Conservation (phyloP, 2,329 filamentous ascomycete genomes). For the Geosmithia flava region DNA sequence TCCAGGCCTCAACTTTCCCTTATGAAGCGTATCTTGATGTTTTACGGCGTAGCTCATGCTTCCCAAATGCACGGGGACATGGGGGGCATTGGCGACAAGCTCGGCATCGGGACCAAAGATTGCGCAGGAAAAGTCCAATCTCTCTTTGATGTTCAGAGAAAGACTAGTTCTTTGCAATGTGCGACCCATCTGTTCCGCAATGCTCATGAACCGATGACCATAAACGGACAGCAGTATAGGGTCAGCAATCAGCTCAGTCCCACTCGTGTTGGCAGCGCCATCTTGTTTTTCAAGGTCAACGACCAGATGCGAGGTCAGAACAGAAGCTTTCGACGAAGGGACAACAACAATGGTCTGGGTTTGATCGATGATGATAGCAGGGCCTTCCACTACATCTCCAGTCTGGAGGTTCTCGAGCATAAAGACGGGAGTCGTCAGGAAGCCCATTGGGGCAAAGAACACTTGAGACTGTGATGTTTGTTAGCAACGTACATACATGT, state of each 20-base stretch:
- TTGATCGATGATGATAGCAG: constrained; percentile 3
- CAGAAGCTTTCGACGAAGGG: neutral
- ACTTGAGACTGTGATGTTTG: no score
- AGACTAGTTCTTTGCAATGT: constrained; percentile 67
- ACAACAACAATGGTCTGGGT: constrained; percentile 3
- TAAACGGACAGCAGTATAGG: constrained; percentile 66
- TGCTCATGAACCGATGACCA: constrained; percentile 69
- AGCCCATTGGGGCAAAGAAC: constrained; percentile 35
- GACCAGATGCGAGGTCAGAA: constrained; percentile 2
- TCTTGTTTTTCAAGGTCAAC: constrained; percentile 4
- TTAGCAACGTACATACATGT: no score
- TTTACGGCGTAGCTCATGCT: constrained; percentile 60
- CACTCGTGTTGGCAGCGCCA: constrained; percentile 13
- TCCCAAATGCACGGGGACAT: constrained; percentile 66
- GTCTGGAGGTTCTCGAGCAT: constrained; percentile 23
- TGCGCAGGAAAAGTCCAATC: constrained; percentile 68
- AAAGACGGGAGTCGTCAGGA: constrained; percentile 49
- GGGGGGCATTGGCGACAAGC: constrained; percentile 62
- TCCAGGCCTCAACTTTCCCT: constrained; percentile 15
- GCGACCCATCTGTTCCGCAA: constrained; percentile 71
- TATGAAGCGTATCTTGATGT: constrained; percentile 50
- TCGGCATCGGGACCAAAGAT: constrained; percentile 62
- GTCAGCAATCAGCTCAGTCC: constrained; percentile 31
- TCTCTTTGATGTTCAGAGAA: constrained; percentile 66
- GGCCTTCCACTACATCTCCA: constrained; percentile 1